A percentile compares a stretch with the other conserved stretches of the same genome.
These are phyloP conservation scores for Carex kokanica DNA, from an alignment of 176 grass and related monocot genomes.

Conservation along the genomic window DNA sequence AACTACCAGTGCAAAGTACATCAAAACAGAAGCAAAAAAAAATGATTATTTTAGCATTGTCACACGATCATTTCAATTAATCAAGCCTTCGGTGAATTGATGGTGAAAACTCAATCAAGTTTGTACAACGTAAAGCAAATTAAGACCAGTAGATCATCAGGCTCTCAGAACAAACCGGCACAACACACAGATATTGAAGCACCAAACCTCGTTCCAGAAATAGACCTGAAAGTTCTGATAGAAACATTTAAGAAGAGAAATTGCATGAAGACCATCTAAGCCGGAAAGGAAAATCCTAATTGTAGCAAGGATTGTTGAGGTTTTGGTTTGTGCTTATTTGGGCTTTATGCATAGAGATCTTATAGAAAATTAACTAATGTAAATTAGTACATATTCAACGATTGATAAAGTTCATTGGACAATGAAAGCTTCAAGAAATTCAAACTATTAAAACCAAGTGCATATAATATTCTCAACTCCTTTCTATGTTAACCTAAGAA, in stretches of 20 bases:
- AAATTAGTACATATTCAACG: not conserved
- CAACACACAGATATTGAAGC: slow-evolving; percentile 8
- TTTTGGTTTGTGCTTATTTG: not conserved
- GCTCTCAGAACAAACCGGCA: slow-evolving; percentile 38
- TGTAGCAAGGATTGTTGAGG: slow-evolving; percentile 22
- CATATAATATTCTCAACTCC: not conserved
- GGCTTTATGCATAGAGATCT: not conserved
- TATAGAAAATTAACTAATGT: not conserved
- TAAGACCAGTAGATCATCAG: slow-evolving; percentile 9
- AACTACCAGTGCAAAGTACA: not conserved
- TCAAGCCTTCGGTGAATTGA: slow-evolving; percentile 18
- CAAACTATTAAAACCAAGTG: not conserved
- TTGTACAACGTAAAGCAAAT: slow-evolving; percentile 40
- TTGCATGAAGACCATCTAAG: slow-evolving; percentile 16
- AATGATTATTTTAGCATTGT: slow-evolving; percentile 30
- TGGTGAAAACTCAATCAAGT: slow-evolving; percentile 30
- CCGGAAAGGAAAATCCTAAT: slow-evolving; percentile 34
- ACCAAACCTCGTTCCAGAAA: slow-evolving; percentile 33
- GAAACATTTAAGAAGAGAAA: slow-evolving; percentile 33
- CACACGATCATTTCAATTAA: slow-evolving; percentile 38
- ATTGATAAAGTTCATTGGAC: not conserved
- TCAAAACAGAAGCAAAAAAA: not conserved
- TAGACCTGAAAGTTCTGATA: slow-evolving; percentile 22
- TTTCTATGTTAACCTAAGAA: not conserved
- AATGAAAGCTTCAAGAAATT: not conserved